These are phyloP conservation scores for Aspergillus sojae DNA, from an alignment of 2,329 filamentous ascomycete genomes.

Conservation along the genomic window DNA sequence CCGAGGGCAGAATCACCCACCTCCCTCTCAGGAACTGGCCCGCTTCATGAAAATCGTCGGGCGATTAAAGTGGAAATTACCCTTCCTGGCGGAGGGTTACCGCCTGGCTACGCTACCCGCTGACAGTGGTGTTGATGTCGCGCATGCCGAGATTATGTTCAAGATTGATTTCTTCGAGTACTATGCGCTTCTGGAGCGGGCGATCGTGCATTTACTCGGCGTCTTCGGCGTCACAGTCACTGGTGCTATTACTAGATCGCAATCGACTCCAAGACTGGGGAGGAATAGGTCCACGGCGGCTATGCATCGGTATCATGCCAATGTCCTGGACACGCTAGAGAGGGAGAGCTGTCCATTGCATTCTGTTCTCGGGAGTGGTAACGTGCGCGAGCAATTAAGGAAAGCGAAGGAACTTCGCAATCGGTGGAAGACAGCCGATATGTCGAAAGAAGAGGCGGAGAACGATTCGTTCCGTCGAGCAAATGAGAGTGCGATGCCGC, in stretches of 20 bases:
- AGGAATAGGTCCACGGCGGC: background rate
- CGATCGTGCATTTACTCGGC: slow-evolving; percentile 66
- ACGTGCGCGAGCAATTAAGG: slow-evolving; percentile 61
- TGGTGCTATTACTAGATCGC: slow-evolving; percentile 25
- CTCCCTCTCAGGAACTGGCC: slow-evolving; percentile 50
- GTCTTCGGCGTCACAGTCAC: slow-evolving; percentile 63
- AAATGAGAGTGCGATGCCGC: slow-evolving; percentile 33
- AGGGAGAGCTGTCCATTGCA: slow-evolving; percentile 61
- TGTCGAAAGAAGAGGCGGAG: slow-evolving; percentile 35
- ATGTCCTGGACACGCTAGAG: slow-evolving; percentile 66
- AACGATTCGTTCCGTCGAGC: slow-evolving; percentile 23
- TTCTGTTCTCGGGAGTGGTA: slow-evolving; percentile 55
- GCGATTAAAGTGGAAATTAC: slow-evolving; percentile 65
- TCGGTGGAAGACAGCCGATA: slow-evolving; percentile 70
- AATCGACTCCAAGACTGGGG: background rate
- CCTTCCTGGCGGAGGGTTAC: slow-evolving; percentile 62
- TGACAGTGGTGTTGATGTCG: slow-evolving; percentile 25
- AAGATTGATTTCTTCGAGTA: slow-evolving; percentile 79
- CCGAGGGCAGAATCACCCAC: slow-evolving; percentile 15
- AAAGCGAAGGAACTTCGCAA: slow-evolving; percentile 72
- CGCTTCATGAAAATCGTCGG: slow-evolving; percentile 64
- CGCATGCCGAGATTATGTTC: slow-evolving; percentile 66
- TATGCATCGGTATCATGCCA: slow-evolving; percentile 68
- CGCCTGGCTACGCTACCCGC: slow-evolving; percentile 47
- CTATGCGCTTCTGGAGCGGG: slow-evolving; percentile 72